phyloP scores from a whole-genome alignment of 768 basidiomycete species.

The Leccinum barrowsii region DNA sequence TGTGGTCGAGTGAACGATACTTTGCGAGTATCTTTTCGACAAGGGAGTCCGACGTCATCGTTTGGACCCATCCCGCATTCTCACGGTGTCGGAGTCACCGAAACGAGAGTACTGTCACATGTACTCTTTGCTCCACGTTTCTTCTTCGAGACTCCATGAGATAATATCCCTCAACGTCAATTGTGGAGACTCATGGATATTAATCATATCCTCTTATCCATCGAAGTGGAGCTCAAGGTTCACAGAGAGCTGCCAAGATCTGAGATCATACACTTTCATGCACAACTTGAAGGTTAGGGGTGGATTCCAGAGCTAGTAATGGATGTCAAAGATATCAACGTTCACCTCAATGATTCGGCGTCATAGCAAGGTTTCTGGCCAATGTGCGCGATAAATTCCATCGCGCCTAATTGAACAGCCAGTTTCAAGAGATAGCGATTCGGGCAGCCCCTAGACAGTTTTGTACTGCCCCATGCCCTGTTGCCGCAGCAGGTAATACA shows the following conservation, averaged over 20 bases:
- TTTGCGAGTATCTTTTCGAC: slow-evolving; percentile 38
- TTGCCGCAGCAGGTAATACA: slow-evolving; percentile 41
- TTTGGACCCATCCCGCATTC: slow-evolving; percentile 4
- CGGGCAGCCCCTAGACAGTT: not conserved
- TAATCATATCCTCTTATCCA: not conserved
- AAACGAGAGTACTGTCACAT: not conserved
- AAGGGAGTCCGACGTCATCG: slow-evolving; percentile 21
- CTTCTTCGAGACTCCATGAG: too few species aligned
- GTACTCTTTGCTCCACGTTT: too few species aligned
- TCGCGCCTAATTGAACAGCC: not conserved
- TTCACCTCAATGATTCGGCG: not conserved
- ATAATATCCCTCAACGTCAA: not conserved
- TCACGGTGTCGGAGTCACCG: not conserved
- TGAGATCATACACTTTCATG: not conserved
- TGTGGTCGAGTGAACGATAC: slow-evolving; percentile 46
- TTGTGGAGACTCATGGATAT: not conserved
- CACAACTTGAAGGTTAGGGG: not conserved
- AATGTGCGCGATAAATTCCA: not conserved
- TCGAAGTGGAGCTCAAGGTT: not conserved
- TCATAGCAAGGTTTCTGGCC: not conserved
- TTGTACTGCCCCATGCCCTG: slow-evolving; percentile 21
- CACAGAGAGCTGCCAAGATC: not conserved
- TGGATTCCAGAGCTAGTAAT: not conserved
- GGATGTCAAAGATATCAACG: not conserved
- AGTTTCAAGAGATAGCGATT: not conserved